Conservation (phyloP, 495 filamentous ascomycete genomes). For the Penicillium simplicissimum region DNA sequence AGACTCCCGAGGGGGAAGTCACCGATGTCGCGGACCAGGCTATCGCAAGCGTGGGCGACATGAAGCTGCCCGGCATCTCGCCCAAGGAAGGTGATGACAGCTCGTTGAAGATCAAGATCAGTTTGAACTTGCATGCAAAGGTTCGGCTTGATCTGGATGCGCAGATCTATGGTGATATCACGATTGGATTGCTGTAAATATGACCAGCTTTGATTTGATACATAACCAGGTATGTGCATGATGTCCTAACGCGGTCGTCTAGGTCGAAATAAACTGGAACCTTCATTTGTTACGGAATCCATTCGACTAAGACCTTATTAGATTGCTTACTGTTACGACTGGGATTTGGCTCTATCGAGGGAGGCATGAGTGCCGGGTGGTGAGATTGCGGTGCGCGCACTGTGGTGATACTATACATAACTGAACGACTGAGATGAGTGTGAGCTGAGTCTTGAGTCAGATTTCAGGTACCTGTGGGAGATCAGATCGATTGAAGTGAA, state of each 20-base stretch:
- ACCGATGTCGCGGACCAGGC: background rate
- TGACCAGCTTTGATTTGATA: background rate
- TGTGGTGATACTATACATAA: no score
- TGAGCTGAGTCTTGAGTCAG: no score
- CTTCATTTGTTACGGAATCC: background rate
- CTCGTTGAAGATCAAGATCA: slow-evolving; percentile 27
- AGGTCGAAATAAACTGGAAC: background rate
- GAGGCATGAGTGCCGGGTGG: background rate
- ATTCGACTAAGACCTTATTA: background rate
- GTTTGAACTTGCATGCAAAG: slow-evolving; percentile 29
- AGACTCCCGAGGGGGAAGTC: slow-evolving; percentile 11
- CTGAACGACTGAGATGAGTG: no score
- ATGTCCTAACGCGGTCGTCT: background rate
- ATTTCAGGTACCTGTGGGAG: no score
- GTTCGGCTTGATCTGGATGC: slow-evolving; percentile 27
- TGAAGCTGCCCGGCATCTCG: slow-evolving; percentile 16
- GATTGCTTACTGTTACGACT: background rate
- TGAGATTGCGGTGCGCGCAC: background rate
- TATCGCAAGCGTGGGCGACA: background rate
- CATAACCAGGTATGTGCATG: background rate
- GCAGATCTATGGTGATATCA: slow-evolving; percentile 28
- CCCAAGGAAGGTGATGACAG: slow-evolving; percentile 16
- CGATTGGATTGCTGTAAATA: slow-evolving; percentile 27
- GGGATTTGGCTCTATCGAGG: background rate
- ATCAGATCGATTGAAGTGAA: no score